Percentiles rank a stretch among this genome's conserved stretches.
phyloP scores from a whole-genome alignment of 768 basidiomycete species.

The Rhodocollybia butyracea region DNA sequence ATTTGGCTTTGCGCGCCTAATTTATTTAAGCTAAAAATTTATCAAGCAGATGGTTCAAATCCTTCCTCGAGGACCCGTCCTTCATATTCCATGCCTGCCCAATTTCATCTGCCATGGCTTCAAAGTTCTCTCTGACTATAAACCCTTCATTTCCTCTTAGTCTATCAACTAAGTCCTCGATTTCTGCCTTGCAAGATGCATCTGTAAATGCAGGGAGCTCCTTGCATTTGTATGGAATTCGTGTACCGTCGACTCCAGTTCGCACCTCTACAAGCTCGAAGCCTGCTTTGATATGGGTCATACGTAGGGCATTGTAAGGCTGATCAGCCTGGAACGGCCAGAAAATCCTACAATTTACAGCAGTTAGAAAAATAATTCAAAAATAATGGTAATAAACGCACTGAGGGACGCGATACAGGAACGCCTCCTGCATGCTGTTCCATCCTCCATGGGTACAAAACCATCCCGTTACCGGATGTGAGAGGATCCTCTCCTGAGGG shows the following conservation, averaged over 20 bases:
- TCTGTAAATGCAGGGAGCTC: neutral
- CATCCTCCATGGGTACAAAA: constrained; percentile 7
- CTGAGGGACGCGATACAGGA: constrained; percentile 4
- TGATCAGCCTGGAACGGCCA: constrained; percentile 8
- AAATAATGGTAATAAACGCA: neutral
- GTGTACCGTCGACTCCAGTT: neutral
- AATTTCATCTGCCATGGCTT: neutral
- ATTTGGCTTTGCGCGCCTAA: constrained; percentile 15
- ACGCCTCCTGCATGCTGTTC: constrained; percentile 5
- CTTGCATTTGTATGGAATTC: constrained; percentile 2
- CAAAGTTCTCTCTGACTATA: constrained; percentile 3
- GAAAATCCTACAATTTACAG: neutral
- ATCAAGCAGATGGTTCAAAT: neutral
- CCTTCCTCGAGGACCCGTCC: neutral
- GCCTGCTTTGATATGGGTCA: neutral
- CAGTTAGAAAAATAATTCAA: neutral
- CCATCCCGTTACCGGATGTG: constrained; percentile 6
- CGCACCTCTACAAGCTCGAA: constrained; percentile 5
- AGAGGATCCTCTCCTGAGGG: constrained; percentile 1
- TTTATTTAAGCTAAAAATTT: too few relatives aligned
- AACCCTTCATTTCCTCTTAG: neutral
- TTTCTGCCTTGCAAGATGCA: neutral
- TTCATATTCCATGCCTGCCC: neutral
- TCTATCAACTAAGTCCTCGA: neutral
- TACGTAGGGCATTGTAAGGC: constrained; percentile 2